Evolutionary conservation across 805 yeast species (phyloP).

Genomic region (Clavispora vitiphila): DNA sequence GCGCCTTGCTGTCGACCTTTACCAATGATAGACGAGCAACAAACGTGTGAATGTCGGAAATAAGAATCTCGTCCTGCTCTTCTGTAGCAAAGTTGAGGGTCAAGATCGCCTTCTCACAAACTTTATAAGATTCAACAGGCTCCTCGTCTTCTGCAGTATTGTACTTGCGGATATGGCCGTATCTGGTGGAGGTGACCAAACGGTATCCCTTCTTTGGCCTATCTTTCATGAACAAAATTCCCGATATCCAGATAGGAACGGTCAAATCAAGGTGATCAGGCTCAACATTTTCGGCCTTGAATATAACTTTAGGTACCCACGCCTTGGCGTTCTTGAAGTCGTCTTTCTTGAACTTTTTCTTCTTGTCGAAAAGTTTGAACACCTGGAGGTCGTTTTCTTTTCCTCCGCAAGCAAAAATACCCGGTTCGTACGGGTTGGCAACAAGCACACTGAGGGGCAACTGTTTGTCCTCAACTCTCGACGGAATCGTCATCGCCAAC

Average conservation of each 20-base stretch:
- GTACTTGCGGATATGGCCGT: conserved; percentile 74
- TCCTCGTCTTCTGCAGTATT: conserved; percentile 62
- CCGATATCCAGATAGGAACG: conserved; percentile 76
- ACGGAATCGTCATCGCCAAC: conserved; percentile 10
- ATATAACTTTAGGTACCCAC: conserved; percentile 32
- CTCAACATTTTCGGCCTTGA: conserved; percentile 78
- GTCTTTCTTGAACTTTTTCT: conserved; percentile 9
- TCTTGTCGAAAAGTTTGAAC: conserved; percentile 29
- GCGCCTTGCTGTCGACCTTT: conserved; percentile 31
- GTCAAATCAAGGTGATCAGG: conserved; percentile 72
- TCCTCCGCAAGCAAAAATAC: conserved; percentile 79
- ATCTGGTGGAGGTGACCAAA: conserved; percentile 62
- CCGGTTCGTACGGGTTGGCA: conserved; percentile 42
- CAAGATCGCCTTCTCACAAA: conserved; percentile 51
- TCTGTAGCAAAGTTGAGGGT: conserved; percentile 33
- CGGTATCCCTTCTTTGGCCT: conserved; percentile 37
- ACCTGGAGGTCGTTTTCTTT: conserved; percentile 69
- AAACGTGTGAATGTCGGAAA: conserved; percentile 70
- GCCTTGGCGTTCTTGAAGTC: conserved; percentile 13
- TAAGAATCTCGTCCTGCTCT: conserved; percentile 39
- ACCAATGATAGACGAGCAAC: conserved; percentile 49
- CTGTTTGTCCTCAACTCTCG: conserved; percentile 9
- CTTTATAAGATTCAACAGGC: conserved; percentile 56
- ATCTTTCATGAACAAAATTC: conserved; percentile 42
- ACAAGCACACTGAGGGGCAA: conserved; percentile 39